Base-by-base conservation (phyloP, 306 rosid genomes). In the Vigna radiata region DNA sequence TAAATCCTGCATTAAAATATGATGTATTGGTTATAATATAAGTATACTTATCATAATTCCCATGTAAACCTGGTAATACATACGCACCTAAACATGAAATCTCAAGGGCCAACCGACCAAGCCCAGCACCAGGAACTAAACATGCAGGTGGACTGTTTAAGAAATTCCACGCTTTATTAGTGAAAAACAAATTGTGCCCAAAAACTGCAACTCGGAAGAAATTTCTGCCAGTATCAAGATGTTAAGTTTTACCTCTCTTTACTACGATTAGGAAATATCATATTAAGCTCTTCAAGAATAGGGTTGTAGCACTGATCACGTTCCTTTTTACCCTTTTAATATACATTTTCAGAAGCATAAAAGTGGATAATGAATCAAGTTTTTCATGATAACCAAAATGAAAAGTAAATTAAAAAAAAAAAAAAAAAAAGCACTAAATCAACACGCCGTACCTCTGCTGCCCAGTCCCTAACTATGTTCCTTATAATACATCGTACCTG, bases 71-170 rank as follows among this genome's bases (percentile, higher is more conserved):
- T 2, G 55, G 52, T 6, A 74, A 67, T 56, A 37, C 11, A 46
- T 72, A 75, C 86, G 23, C 70, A 95, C 99, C 99, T 86, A 84
- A 85, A 83, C 90, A 84, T 54, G 99, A 95, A 73, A 95, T 92
- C 86, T 95, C 97, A 80, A 95, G 77, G 70, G 99, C 97, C 87
- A 95, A 82, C 84, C 99, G 83, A 68, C 99, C 99, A 65, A 95
- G 97, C 88, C 99, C 99, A 82, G 97, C 97, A 72, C 99, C 99
- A 72, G 99, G 99, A 85, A 92, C 97, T 88, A 95, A 95, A 86
- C 99, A 95, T 54, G 97, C 73, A 81, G 97, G 97, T 82, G 99
- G 91, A 78, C 99, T 95, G 93, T 79, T 69, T 27, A 71, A 80
- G 55, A 82, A 76, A 78, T 67, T 62, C 8, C 54, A 82, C 58